Conservation (phyloP, 1,139 yeast genomes). For the Scheffersomyces parashehatae region DNA sequence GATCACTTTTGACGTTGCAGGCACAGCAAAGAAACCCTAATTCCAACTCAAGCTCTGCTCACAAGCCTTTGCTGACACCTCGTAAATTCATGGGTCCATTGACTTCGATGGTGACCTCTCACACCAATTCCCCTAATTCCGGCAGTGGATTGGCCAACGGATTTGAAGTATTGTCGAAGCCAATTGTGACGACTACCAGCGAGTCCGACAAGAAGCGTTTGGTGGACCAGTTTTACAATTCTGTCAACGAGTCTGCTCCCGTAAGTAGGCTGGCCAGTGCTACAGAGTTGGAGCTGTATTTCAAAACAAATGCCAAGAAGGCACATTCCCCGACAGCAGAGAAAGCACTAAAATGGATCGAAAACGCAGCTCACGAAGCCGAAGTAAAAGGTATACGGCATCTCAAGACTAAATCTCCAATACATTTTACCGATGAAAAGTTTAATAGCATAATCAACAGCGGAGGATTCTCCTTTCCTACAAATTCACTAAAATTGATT, state of each 20-base stretch:
- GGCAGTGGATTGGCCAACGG: neutral
- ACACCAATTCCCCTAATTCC: too few relatives aligned
- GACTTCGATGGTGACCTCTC: neutral
- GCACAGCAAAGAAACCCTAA: constrained; percentile 11
- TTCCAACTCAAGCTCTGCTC: neutral
- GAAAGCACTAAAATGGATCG: constrained; percentile 3
- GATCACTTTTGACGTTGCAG: constrained; percentile 4
- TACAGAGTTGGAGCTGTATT: constrained; percentile 7
- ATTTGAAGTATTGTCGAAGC: neutral
- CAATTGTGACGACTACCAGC: neutral
- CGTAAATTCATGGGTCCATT: constrained; percentile 1
- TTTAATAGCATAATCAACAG: constrained; percentile 18
- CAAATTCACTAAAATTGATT: constrained; percentile 11
- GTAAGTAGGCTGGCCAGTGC: constrained; percentile 10
- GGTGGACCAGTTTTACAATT: constrained; percentile 43
- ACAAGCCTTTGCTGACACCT: neutral
- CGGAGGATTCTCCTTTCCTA: constrained; percentile 26
- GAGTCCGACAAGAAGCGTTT: constrained; percentile 30
- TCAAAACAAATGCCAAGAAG: neutral
- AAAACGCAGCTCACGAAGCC: neutral
- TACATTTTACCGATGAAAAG: constrained; percentile 8
- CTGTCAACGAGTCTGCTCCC: constrained; percentile 13
- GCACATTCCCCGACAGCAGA: constrained; percentile 1
- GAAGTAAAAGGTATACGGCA: neutral
- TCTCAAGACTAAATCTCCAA: neutral